Evolutionary conservation across 1,139 yeast genomes (phyloP), one percentile per base, ranked within the genome.

Genomic region (Candida sp.): DNA sequence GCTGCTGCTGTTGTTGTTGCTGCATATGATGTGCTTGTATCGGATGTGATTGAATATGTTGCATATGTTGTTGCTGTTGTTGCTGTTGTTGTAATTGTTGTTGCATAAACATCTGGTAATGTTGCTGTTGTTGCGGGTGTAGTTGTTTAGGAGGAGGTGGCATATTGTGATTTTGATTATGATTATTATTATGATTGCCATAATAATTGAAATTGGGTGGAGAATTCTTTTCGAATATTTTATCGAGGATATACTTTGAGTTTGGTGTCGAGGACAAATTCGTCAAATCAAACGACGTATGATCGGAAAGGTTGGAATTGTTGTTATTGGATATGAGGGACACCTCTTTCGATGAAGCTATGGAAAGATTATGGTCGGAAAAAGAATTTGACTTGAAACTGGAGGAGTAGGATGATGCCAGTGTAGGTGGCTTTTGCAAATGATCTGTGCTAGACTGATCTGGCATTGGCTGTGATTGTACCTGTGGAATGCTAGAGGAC

Each of bases 221-320:
- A 3, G 75, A 69, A 4, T 65, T 63, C 46, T 66, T 66, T 41
- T 72, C 76, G 45, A 70, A 69, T 54, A 70, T 62, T 43, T 66
- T 67, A 45, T 72, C 77, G 37, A 71, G 56, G 39, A 72, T 57
- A 42, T 54, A 70, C 50, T 71, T 73, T 21, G 71, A 66, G 51
- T 71, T 72, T 8, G 78, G 77, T 1, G 77, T 72, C 36, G 74
- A 66, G 4, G 72, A 57, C 5, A 65, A 49, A 5, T 70, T 71
- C 21, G 65, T 68, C 42, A 70, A 45, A 39, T 69, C 75, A 49
- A 70, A 68, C n/a, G 71, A 66, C 4, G 70, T 53, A 43, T 69
- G 75, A 39, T 68, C 55, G 5, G 53, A 49, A 22, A 45, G 12
- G 21, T 25, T 33, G 21, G 22, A 36, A 19, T 21, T 40, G 34